Evolutionary conservation across 805 yeast species (phyloP), one percentile per base, ranked within the genome.

Genomic region (Wickerhamiella brachini): DNA sequence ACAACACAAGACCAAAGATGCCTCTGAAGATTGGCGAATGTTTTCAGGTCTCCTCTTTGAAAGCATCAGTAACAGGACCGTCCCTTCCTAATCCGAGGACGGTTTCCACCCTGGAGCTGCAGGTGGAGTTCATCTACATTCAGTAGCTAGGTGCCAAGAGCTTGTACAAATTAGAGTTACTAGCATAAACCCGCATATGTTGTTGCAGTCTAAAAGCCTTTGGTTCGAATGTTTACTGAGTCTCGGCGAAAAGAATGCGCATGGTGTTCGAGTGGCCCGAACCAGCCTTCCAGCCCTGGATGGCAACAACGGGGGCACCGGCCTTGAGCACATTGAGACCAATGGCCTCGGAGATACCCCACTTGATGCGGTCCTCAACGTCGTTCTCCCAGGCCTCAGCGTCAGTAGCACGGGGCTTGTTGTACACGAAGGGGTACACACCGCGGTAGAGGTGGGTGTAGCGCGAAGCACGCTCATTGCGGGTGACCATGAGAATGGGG

Each of bases 271-370:
- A 86, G 83, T 93, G 96, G 68, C 98, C 98, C 60, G 87, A 78
- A 75, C 97, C 97, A 71, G 90, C 85, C 67, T 95, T 85, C 90
- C 95, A 93, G 71, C 98, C 98, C 79, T 93, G 98, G 71, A 93
- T 84, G 67, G 95, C 85, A 60, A 93, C 86, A 63, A 87, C 83
- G 55, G 84, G 74, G 70, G 88, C 96, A 71, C 95, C 95, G 71
- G 79, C 81, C 63, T 73, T 71, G 68, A 93, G 75, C 72, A 93
- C 79, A 63, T 95, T 95, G 64, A 89, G 79, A 57, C 78, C 82
- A 64, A 82, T 76, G 61, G 95, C 96, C 76, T 85, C 88, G 60
- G 80, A 75, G 68, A 90, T 82, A 70, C 96, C 97, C 81, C 83
- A 83, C 72, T 84, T 78, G 69, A 93, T 80, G 77, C 98, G 86